A percentile compares a stretch with the other conserved stretches of the same genome.
These are phyloP conservation scores for Podospora appendiculata DNA, from an alignment of 495 filamentous ascomycete genomes.

Conservation along the genomic window DNA sequence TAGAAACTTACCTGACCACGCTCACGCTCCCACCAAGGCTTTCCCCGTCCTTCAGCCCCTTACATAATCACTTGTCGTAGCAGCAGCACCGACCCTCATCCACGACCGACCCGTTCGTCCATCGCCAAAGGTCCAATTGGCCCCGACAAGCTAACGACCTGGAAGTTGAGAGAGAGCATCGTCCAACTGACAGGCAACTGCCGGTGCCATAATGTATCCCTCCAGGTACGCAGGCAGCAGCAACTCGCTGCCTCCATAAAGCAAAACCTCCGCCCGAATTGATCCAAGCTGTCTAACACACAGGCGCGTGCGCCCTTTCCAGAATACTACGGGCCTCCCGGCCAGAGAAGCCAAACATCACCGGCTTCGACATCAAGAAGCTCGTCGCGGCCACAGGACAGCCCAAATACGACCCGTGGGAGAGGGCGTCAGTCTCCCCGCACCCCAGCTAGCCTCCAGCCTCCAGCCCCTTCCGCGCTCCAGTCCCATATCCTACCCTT, in stretches of 20 bases:
- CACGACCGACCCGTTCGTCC: too few species aligned
- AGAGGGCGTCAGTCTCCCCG: constrained; percentile 50
- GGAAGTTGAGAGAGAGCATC: too few species aligned
- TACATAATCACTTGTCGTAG: too few species aligned
- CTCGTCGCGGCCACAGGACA: constrained; percentile 59
- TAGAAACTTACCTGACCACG: too few species aligned
- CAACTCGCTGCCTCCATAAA: neutral
- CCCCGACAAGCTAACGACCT: neutral
- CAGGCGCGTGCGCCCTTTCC: neutral
- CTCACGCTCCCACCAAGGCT: too few species aligned
- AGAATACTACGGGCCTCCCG: constrained; percentile 33
- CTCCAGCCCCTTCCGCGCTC: neutral
- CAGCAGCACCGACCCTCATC: too few species aligned
- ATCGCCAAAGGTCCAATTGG: too few species aligned
- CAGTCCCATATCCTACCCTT: neutral
- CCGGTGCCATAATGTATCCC: constrained; percentile 34
- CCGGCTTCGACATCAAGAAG: constrained; percentile 73
- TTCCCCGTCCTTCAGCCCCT: too few species aligned
- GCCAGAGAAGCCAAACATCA: constrained; percentile 56
- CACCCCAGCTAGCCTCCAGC: neutral
- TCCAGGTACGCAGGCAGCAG: constrained; percentile 33
- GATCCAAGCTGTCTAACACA: neutral
- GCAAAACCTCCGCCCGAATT: neutral
- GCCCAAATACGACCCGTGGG: constrained; percentile 82
- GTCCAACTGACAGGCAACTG: constrained; percentile 11